Evolutionary conservation across 2,329 filamentous ascomycete genomes (phyloP).

Genomic region (Endocalyx cinctus): DNA sequence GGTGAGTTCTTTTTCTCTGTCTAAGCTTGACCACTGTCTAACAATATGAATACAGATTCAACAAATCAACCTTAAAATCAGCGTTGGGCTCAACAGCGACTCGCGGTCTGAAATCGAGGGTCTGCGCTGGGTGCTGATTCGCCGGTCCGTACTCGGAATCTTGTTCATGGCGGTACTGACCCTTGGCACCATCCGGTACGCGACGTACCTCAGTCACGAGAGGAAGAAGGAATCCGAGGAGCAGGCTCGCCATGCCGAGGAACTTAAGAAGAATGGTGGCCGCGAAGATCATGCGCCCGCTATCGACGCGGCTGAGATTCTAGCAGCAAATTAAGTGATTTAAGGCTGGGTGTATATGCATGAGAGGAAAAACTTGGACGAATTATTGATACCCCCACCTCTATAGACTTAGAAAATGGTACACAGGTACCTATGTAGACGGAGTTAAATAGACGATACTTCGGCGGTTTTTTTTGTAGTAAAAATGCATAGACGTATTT

Average conservation of each 20-base stretch:
- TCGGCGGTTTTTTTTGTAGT: no score
- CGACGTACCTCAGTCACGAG: conserved; percentile 51
- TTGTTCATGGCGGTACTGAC: conserved; percentile 61
- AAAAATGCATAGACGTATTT: no score
- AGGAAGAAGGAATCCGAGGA: conserved; percentile 42
- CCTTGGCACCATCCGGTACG: conserved; percentile 55
- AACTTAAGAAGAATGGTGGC: conserved; percentile 38
- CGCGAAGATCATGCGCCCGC: conserved; percentile 41
- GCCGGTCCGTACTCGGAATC: conserved; percentile 59
- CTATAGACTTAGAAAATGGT: no score
- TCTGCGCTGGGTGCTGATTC: conserved; percentile 77
- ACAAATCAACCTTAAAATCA: conserved; percentile 95
- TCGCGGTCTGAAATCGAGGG: conserved; percentile 88
- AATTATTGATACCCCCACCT: no score
- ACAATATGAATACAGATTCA: conserved; percentile 60
- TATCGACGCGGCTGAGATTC: conserved; percentile 52
- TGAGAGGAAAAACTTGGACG: no score
- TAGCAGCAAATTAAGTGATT: conserved; percentile 47
- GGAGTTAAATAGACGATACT: no score
- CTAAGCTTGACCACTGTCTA: neutral
- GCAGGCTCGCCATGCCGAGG: conserved; percentile 39
- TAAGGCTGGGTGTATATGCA: no score
- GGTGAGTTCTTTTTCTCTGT: conserved; percentile 40
- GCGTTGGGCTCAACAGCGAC: conserved; percentile 82
- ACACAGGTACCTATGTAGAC: no score